A percentile compares a stretch with the other conserved stretches of the same genome.
Conservation (phyloP, 805 yeast genomes). For the Nakazawaea peltata region DNA sequence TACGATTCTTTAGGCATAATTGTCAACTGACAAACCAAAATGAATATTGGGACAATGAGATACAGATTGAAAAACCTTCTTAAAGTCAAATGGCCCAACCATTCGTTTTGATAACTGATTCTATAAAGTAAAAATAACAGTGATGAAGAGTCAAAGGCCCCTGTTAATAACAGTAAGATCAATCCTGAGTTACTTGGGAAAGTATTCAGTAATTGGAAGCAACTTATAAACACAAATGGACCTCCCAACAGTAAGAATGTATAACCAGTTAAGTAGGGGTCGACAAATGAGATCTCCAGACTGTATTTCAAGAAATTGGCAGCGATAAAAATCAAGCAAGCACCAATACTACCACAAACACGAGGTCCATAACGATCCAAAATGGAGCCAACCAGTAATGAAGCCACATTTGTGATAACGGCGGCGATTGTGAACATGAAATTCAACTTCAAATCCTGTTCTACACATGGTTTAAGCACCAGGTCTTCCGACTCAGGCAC, state of each 20-base stretch:
- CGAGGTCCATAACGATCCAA: constrained; percentile 79
- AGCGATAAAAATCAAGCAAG: constrained; percentile 50
- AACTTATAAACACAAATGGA: constrained; percentile 85
- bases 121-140: constrained; percentile 77
- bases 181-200: constrained; percentile 81
- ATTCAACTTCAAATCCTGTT: constrained; percentile 80
- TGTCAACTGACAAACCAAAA: constrained; percentile 61
- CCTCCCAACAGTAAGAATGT: constrained; percentile 80
- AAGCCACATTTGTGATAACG: constrained; percentile 75
- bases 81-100: constrained; percentile 32
- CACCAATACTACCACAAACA: constrained; percentile 68
- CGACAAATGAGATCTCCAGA: constrained; percentile 25
- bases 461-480: constrained; percentile 38
- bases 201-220: constrained; percentile 83
- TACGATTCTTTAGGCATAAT: constrained; percentile 78
- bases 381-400: constrained; percentile 74
- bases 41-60: constrained; percentile 70
- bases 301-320: constrained; percentile 26
- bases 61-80: constrained; percentile 58
- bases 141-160: constrained; percentile 92
- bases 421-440: constrained; percentile 82
- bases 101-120: constrained; percentile 43
- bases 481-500: neutral
- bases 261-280: constrained; percentile 71
- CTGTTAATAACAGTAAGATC: constrained; percentile 74